Evolutionary conservation across 2,329 filamentous ascomycete species (phyloP), one percentile per base, ranked within the genome.

Genomic region (Biscogniauxia mediterranea): DNA sequence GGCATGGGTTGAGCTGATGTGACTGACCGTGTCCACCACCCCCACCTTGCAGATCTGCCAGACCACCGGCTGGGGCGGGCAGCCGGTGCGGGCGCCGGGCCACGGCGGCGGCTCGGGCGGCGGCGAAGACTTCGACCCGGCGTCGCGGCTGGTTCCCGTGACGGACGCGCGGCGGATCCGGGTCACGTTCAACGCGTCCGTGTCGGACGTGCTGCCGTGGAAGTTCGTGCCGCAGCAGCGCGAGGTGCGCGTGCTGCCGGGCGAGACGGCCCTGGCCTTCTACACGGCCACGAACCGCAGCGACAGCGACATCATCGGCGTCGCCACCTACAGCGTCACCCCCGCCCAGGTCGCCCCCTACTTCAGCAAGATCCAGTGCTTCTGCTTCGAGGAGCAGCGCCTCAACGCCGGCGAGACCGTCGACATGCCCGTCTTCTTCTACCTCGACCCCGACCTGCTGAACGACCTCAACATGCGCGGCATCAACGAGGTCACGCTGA

Each of bases 361-460:
- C 76, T 99, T 99, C 74, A 96, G 91, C 85, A 99, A 99, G 84
- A 99, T 99, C 53, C 95, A 99, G 78, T 99, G 95, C 74, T 99
- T 99, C 78, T 99, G 95, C 77, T 99, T 99, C 71, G 95, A 99
- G 80, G 94, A 93, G 78, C 95, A 99, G 83, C 85, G 96, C 64
- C 78, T 99, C 67, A 94, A 95, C 74, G 93, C 93, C 5, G 93
- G 94, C 52, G 96, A 99, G 83, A 95, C 93, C 52, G 95, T 99
- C 58, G 95, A 99, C 76, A 99, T 99, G 96, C 96, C 95, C 0
- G 96, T 99, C 0, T 99, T 99, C 78, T 99, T 99, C 79, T 99
- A 98, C 77, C 90, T 99, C 67, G 95, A 99, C 73, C 95, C 95
- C 0, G 95, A 98, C 73, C 89, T 99, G 79, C 83, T 94, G 61